These are phyloP conservation scores for Yamadazyma akitaensis DNA, from an alignment of 805 yeast species.

Conservation along the genomic window DNA sequence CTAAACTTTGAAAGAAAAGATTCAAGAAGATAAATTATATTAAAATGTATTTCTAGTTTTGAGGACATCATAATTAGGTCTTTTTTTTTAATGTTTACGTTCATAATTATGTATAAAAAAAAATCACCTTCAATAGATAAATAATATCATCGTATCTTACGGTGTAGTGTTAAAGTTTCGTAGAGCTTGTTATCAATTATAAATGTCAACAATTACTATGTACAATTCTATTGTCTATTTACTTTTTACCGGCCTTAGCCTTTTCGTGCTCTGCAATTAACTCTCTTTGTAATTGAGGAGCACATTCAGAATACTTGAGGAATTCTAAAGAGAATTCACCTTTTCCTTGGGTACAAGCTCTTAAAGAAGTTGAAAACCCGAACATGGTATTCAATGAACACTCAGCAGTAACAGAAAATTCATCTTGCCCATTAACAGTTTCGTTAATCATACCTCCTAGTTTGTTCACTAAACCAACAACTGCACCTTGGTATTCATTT, in stretches of 20 bases:
- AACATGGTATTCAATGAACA: conserved; percentile 96
- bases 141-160: conserved; percentile 11
- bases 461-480: conserved; percentile 89
- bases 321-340: conserved; percentile 97
- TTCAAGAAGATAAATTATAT: conserved; percentile 14
- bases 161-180: background rate
- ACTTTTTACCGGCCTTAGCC: conserved; percentile 23
- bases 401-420: conserved; percentile 88
- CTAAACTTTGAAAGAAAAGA: conserved; percentile 39
- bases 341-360: conserved; percentile 98
- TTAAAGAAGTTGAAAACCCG: conserved; percentile 90
- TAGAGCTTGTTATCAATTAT: background rate
- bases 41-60: conserved; percentile 27
- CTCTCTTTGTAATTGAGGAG: conserved; percentile 86
- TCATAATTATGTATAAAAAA: conserved; percentile 19
- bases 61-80: conserved; percentile 21
- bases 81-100: conserved; percentile 28
- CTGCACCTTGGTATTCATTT: conserved; percentile 90
- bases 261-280: conserved; percentile 74
- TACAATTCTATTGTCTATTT: conserved; percentile 6
- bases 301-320: conserved; percentile 85
- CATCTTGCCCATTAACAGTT: conserved; percentile 92
- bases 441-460: conserved; percentile 89
- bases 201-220: conserved; percentile 1
- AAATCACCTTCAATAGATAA: conserved; percentile 15